Conservation (phyloP, 2,329 filamentous ascomycete species). For the Trichoderma koningii region DNA sequence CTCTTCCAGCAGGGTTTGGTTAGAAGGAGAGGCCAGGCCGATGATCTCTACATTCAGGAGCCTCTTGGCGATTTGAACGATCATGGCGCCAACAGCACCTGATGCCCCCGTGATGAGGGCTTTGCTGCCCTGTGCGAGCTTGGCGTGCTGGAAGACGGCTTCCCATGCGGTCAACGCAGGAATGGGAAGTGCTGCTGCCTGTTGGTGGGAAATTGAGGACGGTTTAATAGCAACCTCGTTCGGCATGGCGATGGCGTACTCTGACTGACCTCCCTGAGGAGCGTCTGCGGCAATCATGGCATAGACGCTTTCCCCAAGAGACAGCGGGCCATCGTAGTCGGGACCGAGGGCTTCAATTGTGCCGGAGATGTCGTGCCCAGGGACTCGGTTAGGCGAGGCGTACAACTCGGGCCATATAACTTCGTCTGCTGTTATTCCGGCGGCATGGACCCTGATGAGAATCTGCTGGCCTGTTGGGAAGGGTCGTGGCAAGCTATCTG, state of each 20-base stretch:
- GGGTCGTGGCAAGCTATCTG: slow-evolving; percentile 31
- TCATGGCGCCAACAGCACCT: slow-evolving; percentile 36
- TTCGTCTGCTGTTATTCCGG: slow-evolving; percentile 41
- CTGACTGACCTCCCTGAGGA: slow-evolving; percentile 31
- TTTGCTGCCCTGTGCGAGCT: slow-evolving; percentile 22
- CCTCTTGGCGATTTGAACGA: slow-evolving; percentile 36
- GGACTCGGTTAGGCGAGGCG: slow-evolving; percentile 34
- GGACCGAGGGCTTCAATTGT: slow-evolving; percentile 34
- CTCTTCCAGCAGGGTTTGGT: neutral
- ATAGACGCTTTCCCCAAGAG: slow-evolving; percentile 32
- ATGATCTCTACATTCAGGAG: slow-evolving; percentile 33
- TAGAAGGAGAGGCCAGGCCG: slow-evolving; percentile 21
- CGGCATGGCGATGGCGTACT: slow-evolving; percentile 31
- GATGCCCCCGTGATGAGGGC: slow-evolving; percentile 38
- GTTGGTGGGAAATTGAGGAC: slow-evolving; percentile 29
- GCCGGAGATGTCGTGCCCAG: slow-evolving; percentile 43
- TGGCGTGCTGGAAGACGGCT: slow-evolving; percentile 31
- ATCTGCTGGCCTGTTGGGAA: slow-evolving; percentile 36
- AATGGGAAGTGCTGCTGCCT: slow-evolving; percentile 38
- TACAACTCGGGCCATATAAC: slow-evolving; percentile 41
- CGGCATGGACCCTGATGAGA: slow-evolving; percentile 38
- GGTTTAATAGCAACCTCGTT: slow-evolving; percentile 32
- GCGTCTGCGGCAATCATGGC: slow-evolving; percentile 33
- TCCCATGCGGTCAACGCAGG: slow-evolving; percentile 38
- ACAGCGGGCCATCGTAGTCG: slow-evolving; percentile 29